Base-by-base conservation (phyloP, 257 asterid species). In the Scutellaria baicalensis region DNA sequence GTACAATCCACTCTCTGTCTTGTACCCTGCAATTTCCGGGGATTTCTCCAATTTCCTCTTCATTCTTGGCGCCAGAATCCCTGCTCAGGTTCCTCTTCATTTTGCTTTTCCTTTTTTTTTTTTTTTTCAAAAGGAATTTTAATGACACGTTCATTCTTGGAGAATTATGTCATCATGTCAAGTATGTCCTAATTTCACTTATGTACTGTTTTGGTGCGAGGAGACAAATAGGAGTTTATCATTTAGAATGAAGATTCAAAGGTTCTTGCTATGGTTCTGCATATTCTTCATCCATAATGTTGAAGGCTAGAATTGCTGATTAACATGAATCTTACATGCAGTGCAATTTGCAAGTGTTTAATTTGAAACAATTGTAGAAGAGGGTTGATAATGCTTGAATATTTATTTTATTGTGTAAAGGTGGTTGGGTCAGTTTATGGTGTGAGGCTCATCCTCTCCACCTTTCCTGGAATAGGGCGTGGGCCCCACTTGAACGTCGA, bases 371-470 rank as follows among this genome's bases (percentile, higher is more conserved):
- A n/a, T n/a, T n/a, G n/a, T n/a, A n/a, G n/a, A 23, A 3, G 31
- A 23, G 31, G 31, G 31, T 3, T 23, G 33, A 27, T 27, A 27
- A 27, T 27, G 33, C 33, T 3, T 27, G 33, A 35, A 20, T 8
- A 12, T 56, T 13, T 38, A 14, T 14, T 13, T 73, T 71, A 21
- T 70, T 50, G 20, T 67, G 57, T 64, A 14, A 62, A 89, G 96
- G 93, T 90, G 39, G 79, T 86, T 59, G 98, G 97, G 14, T 86
- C 98, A 43, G 77, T 90, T 44, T 75, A 83, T 49, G 98, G 89
- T 58, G 98, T 90, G 62, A 80, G 81, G 82, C 73, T 84, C 75
- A 79, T 92, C 79, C 73, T 77, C 39, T 71, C 35, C 60, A 71
- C 84, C n/a, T 77, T 83, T 18, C 96, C 96, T 59, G 87, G 73